Evolutionary conservation across 768 basidiomycete genomes (phyloP), one percentile per base, ranked within the genome.

Genomic region (Leccinum imitatum): DNA sequence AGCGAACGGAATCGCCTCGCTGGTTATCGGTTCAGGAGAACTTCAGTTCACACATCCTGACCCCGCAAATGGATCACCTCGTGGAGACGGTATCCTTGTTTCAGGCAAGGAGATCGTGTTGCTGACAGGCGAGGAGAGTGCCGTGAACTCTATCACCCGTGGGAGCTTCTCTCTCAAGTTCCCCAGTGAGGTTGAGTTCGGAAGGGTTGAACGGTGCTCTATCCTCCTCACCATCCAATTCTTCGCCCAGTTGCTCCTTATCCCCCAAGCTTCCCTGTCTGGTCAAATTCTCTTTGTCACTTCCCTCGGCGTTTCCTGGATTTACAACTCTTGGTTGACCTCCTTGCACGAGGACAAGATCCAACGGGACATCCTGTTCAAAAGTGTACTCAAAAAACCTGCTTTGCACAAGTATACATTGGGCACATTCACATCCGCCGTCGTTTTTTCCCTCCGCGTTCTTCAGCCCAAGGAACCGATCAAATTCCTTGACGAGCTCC

Each of bases 181-280:
- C 7, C 21, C 21, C 21, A 15, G 50, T 13, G 15, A 4, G 6
- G 31, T 0, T 48, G n/a, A 54, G 4, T 11, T 59, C 2, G 30
- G 53, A 21, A 35, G 31, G 48, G 51, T 61, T 15, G 47, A 57
- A 27, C 46, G 15, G 2, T 61, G 63, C 11, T 69, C 71, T 6
- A 14, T 65, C 46, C 56, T 71, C 8, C 57, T 71, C 17, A 56
- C 56, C 1, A 47, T 58, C 23, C 72, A 73, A 50, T 71, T 69
- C 61, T 33, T 72, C 10, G 52, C 59, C 8, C 72, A 73, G 52
- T 62, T 73, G 3, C 50, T 73, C 55, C 64, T 73, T 19, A 67
- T 71, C 19, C 71, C 46, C 46, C 19, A 21, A 21, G 46, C 46
- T 11, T 47, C 11, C 13, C 21, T 3, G 4, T 5, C 6, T 19